Base-by-base conservation (phyloP, 805 yeast species). In the Wickerhamiella lipophila region DNA sequence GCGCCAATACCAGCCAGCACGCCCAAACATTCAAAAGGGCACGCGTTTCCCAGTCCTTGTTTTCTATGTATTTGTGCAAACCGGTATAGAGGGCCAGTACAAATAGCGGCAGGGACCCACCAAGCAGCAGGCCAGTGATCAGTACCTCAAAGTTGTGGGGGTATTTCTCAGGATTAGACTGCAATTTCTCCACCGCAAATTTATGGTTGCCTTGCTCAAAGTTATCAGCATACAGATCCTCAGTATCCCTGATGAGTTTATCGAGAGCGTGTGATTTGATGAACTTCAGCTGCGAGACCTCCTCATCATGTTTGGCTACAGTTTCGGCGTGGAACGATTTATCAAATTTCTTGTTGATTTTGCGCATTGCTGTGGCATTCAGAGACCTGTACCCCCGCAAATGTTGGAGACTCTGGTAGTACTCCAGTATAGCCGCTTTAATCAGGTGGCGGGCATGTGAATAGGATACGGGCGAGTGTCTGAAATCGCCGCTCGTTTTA, bases 271-370 rank as follows among this genome's bases (percentile, higher is more conserved):
- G 83, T 53, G 84, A 77, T 5, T 77, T 70, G 26, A 74, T 71
- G 60, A 83, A 80, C 56, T 77, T 71, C n/a, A 78, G 63, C 2
- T 60, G 55, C 52, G 79, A 78, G 6, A 83, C 73, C 18, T 69
- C 70, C 77, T 80, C 71, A 59, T 77, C 85, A 2, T 61, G 53
- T 0, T 66, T 62, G 11, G 76, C 68, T 3, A 72, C 55, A 1
- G 67, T 56, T 8, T 75, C 67, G 11, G 68, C 60, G 2, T 79
- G 71, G 22, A 57, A 42, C 3, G 80, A 71, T 59, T 92, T 92
- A 64, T 92, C 98, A 61, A 77, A 88, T 63, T 92, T 92, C 60
- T 92, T 92, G 51, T 86, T 71, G 58, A 92, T 79, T 59, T 92
- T 92, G 47, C 95, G 74, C 58, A 88, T 78, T 0, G 94, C 98